Percentiles rank a stretch among this genome's conserved stretches.
Conservation (phyloP, 768 basidiomycete genomes). For the Punctularia strigosozonata region DNA sequence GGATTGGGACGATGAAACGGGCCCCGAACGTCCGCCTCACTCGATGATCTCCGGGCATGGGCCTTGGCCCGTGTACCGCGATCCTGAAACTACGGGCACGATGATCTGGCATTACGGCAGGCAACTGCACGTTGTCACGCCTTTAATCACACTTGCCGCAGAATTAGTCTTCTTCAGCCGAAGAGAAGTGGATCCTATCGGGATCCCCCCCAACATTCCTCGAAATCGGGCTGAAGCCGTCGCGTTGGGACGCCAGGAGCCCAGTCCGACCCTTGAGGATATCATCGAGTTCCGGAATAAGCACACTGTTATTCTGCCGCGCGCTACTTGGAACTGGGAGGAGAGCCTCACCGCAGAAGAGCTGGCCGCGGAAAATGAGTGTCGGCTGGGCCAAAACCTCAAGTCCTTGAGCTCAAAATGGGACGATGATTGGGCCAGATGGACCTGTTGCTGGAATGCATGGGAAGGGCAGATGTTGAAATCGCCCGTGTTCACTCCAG, state of each 20-base stretch:
- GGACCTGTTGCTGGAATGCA: constrained; percentile 32
- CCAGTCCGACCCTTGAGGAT: constrained; percentile 45
- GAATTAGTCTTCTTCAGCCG: constrained; percentile 53
- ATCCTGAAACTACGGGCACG: background rate
- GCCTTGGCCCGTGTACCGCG: constrained; percentile 33
- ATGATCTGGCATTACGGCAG: constrained; percentile 11
- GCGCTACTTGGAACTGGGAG: constrained; percentile 17
- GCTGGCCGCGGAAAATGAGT: constrained; percentile 13
- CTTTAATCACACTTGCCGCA: constrained; percentile 44
- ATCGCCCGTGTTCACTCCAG: constrained; percentile 32
- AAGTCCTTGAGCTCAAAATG: constrained; percentile 28
- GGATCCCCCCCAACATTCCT: constrained; percentile 25
- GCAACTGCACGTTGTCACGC: constrained; percentile 18
- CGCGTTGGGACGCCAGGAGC: constrained; percentile 14
- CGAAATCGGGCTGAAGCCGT: constrained; percentile 20
- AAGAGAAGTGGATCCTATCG: constrained; percentile 35
- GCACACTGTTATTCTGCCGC: constrained; percentile 21
- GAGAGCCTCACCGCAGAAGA: constrained; percentile 11
- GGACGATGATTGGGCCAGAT: constrained; percentile 50
- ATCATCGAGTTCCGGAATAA: constrained; percentile 40
- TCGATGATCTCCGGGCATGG: constrained; percentile 30
- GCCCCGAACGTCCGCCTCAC: constrained; percentile 10
- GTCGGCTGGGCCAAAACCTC: constrained; percentile 14
- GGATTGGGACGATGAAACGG: constrained; percentile 6
- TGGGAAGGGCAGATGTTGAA: constrained; percentile 17